phyloP scores from a whole-genome alignment of 148 eudicot species.

The Hydrangea macrophylla region DNA sequence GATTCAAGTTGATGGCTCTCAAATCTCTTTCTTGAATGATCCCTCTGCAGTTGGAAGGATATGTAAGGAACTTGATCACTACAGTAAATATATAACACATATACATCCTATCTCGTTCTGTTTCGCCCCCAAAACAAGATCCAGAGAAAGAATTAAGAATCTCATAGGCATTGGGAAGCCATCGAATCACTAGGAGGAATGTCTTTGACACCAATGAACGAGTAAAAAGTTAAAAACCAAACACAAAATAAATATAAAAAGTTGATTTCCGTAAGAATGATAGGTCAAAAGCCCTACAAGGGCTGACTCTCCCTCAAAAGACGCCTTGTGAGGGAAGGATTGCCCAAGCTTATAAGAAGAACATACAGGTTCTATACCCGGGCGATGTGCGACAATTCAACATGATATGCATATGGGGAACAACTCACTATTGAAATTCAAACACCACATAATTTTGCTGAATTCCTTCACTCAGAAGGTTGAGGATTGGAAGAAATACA shows the following conservation, averaged over 20 bases:
- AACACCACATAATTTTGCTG: not conserved
- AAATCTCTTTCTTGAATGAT: slow-evolving; percentile 57
- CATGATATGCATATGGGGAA: no score
- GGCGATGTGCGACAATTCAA: no score
- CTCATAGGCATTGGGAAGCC: not conserved
- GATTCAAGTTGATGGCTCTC: slow-evolving; percentile 60
- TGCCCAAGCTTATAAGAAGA: no score
- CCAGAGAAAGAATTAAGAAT: not conserved
- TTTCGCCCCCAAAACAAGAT: no score
- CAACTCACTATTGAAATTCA: not conserved
- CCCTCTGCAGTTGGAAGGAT: slow-evolving; percentile 53
- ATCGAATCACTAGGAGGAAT: not conserved
- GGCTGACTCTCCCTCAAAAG: no score
- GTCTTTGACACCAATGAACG: not conserved
- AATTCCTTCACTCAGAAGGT: slow-evolving; percentile 8
- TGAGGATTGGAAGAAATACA: not conserved
- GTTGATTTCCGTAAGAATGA: no score
- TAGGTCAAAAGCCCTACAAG: no score
- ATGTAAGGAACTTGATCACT: slow-evolving; percentile 4
- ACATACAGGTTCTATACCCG: no score
- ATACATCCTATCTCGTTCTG: not conserved
- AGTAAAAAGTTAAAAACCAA: not conserved
- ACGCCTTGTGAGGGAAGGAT: no score
- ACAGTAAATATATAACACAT: not conserved
- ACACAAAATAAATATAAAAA: not conserved